A percentile compares a stretch with the other conserved stretches of the same genome.
phyloP scores from a whole-genome alignment of 2,329 filamentous ascomycete genomes.

The Bisporella sp. region DNA sequence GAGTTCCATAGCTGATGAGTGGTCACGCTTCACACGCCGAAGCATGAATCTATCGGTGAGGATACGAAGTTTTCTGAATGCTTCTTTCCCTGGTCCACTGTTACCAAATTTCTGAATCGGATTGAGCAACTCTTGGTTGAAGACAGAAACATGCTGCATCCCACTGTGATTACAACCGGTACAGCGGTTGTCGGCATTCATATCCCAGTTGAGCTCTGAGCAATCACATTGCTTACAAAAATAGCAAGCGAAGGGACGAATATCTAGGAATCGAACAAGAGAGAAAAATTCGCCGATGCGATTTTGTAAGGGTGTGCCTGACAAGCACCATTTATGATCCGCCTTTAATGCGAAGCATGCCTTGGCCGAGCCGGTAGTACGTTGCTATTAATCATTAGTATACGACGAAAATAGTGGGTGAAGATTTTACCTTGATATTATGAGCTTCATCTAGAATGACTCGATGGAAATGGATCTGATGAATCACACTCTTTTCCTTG shows the following conservation, averaged over 20 bases:
- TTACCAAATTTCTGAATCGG: slow-evolving; percentile 64
- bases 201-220: slow-evolving; percentile 74
- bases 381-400: slow-evolving; percentile 40
- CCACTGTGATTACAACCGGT: slow-evolving; percentile 54
- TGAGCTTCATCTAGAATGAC: slow-evolving; percentile 93
- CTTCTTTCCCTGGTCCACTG: slow-evolving; percentile 54
- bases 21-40: slow-evolving; percentile 86
- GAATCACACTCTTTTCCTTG: slow-evolving; percentile 75
- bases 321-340: slow-evolving; percentile 90
- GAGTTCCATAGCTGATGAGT: slow-evolving; percentile 91
- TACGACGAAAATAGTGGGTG: not conserved
- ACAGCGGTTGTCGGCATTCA: slow-evolving; percentile 66
- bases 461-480: slow-evolving; percentile 81
- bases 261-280: slow-evolving; percentile 81
- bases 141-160: slow-evolving; percentile 64
- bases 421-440: slow-evolving; percentile 67
- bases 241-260: slow-evolving; percentile 86
- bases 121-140: slow-evolving; percentile 92
- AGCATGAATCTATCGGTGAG: slow-evolving; percentile 95
- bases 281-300: slow-evolving; percentile 97
- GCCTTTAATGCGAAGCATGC: slow-evolving; percentile 89
- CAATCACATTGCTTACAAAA: slow-evolving; percentile 86
- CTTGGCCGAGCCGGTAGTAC: slow-evolving; percentile 85
- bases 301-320: slow-evolving; percentile 92
- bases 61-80: slow-evolving; percentile 75